Percentiles rank a stretch among this genome's conserved stretches.
These are phyloP conservation scores for Debaryomycetaceae sp. DNA, from an alignment of 1,139 yeast species.

Conservation along the genomic window DNA sequence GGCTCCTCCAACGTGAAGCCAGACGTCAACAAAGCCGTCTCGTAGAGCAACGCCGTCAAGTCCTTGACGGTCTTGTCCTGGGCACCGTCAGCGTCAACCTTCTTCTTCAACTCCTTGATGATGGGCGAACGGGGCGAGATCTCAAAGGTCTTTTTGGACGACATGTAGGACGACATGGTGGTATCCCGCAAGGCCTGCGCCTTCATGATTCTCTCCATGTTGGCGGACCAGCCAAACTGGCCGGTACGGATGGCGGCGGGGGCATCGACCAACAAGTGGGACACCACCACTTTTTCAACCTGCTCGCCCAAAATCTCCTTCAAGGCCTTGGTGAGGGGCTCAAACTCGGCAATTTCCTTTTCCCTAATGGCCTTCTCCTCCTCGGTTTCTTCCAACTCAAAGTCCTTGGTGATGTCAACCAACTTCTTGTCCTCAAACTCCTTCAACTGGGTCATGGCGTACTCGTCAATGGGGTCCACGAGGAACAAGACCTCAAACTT, in stretches of 20 bases:
- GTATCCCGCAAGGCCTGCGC: conserved; percentile 99
- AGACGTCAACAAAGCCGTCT: conserved; percentile 95
- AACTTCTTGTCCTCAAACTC: conserved; percentile 99
- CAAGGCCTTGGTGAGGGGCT: conserved; percentile 88
- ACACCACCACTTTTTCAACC: conserved; percentile 98
- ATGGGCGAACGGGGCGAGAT: conserved; percentile 95
- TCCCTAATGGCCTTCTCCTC: conserved; percentile 95
- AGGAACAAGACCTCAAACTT: conserved; percentile 95
- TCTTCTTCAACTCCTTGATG: conserved; percentile 88
- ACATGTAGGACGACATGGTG: conserved; percentile 98
- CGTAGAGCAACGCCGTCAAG: conserved; percentile 90
- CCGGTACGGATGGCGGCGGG: conserved; percentile 99
- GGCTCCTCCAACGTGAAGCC: conserved; percentile 99
- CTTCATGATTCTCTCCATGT: conserved; percentile 99
- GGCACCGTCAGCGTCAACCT: conserved; percentile 95
- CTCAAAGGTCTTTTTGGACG: conserved; percentile 98
- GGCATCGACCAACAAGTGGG: conserved; percentile 94
- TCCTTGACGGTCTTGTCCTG: conserved; percentile 98
- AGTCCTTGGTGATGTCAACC: conserved; percentile 98
- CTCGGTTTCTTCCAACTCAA: conserved; percentile 97
- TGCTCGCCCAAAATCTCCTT: conserved; percentile 97
- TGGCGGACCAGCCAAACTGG: conserved; percentile 99
- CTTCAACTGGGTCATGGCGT: conserved; percentile 98
- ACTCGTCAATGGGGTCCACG: conserved; percentile 99
- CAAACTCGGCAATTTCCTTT: conserved; percentile 84